These are phyloP conservation scores for Galium porrigens DNA, from an alignment of 305 asterid genomes.

Conservation along the genomic window DNA sequence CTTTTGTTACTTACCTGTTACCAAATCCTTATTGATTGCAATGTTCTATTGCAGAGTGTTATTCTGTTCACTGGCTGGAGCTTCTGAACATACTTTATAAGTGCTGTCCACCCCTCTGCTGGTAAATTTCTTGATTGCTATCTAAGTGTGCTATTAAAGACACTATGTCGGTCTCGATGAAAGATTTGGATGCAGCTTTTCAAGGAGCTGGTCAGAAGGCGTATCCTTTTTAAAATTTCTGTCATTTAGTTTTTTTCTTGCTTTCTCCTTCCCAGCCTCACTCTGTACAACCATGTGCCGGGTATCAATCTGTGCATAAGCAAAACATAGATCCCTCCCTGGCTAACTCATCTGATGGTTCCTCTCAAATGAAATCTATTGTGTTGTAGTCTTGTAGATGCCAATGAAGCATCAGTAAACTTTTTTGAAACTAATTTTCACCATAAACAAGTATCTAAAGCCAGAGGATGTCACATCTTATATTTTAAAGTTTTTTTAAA, in stretches of 20 bases:
- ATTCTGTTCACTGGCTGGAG: not conserved
- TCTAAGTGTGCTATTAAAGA: slow-evolving; percentile 22
- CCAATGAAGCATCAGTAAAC: slow-evolving; percentile 7
- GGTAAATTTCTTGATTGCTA: slow-evolving; percentile 5
- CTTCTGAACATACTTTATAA: not conserved
- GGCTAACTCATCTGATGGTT: slow-evolving; percentile 1
- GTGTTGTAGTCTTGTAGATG: slow-evolving; percentile 15
- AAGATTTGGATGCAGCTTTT: slow-evolving; percentile 84
- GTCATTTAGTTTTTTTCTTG: not conserved
- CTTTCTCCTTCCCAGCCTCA: not conserved
- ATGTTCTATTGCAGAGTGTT: slow-evolving; percentile 4
- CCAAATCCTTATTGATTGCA: not conserved
- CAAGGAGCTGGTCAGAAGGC: slow-evolving; percentile 91
- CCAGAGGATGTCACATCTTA: not conserved
- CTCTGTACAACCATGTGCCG: not conserved
- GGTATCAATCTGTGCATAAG: not conserved
- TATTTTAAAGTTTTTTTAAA: not conserved
- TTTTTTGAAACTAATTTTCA: not conserved
- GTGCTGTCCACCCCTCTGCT: not conserved
- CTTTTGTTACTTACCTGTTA: not conserved
- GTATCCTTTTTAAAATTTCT: slow-evolving; percentile 45
- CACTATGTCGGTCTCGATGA: slow-evolving; percentile 65
- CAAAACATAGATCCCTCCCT: not conserved
- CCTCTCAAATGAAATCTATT: not conserved
- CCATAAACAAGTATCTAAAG: not conserved